These are phyloP conservation scores for Rhodosorus marinus DNA, from an alignment of 23 red algal genomes.

Conservation along the genomic window DNA sequence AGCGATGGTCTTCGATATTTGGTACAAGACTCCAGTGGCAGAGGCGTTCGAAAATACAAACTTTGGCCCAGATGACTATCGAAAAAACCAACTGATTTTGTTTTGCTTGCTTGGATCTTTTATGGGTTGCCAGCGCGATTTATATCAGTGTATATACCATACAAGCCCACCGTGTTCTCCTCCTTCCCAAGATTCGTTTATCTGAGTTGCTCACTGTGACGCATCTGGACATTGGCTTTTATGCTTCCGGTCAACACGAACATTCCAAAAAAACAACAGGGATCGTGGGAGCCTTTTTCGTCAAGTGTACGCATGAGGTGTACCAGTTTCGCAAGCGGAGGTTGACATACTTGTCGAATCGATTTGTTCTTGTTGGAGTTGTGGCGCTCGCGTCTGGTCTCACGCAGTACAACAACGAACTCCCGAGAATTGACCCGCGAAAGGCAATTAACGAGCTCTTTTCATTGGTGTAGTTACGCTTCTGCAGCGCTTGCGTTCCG, in stretches of 20 bases:
- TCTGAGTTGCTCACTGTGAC: too few species aligned
- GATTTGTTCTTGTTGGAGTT: slow-evolving; percentile 60
- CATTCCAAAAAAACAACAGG: too few species aligned
- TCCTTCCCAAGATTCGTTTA: too few species aligned
- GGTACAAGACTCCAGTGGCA: slow-evolving; percentile 88
- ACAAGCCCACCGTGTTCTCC: too few species aligned
- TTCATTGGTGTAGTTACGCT: slow-evolving; percentile 15
- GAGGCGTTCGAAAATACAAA: slow-evolving; percentile 85
- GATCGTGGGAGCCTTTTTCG: slow-evolving; percentile 66
- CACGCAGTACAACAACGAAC: slow-evolving; percentile 63
- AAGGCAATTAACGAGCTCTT: slow-evolving; percentile 90
- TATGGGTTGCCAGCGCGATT: too few species aligned
- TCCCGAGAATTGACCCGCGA: slow-evolving; percentile 75
- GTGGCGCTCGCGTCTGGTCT: slow-evolving; percentile 43
- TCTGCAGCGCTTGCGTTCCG: too few species aligned
- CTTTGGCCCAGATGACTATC: slow-evolving; percentile 44
- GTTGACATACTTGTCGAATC: slow-evolving; percentile 35
- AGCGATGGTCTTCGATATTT: slow-evolving; percentile 67
- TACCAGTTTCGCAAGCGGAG: slow-evolving; percentile 76
- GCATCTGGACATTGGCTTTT: too few species aligned
- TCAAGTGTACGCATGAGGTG: slow-evolving; percentile 62
- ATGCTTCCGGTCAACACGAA: too few species aligned
- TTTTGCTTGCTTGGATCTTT: slow-evolving; percentile 66
- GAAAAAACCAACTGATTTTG: slow-evolving; percentile 26
- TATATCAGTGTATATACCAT: too few species aligned